Percentiles rank a stretch among this genome's conserved stretches.
Evolutionary conservation across 169 alveolate species (phyloP).

Genomic region (Cryptosporidium baileyi): DNA sequence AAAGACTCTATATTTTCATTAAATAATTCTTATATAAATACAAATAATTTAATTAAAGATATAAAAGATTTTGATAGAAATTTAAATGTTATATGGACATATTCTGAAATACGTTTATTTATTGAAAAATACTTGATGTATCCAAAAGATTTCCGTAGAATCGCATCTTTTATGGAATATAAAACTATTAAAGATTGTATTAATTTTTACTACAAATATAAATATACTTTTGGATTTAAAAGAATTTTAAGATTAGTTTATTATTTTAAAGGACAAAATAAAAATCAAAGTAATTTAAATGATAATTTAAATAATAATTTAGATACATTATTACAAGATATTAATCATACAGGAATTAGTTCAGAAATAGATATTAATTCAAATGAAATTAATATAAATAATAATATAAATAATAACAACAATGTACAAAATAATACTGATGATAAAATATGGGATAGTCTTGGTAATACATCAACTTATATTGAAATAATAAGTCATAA

Average conservation of each 20-base stretch:
- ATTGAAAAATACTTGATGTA: slow-evolving; percentile 85
- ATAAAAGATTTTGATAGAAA: slow-evolving; percentile 70
- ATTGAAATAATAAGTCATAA: slow-evolving; percentile 30
- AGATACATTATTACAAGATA: background rate
- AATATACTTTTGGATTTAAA: slow-evolving; percentile 74
- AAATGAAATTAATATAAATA: background rate
- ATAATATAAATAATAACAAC: background rate
- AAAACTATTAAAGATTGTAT: slow-evolving; percentile 85
- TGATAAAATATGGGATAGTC: slow-evolving; percentile 13
- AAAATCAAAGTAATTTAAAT: background rate
- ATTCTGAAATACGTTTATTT: slow-evolving; percentile 80
- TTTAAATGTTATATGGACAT: slow-evolving; percentile 81
- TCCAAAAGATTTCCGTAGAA: slow-evolving; percentile 86
- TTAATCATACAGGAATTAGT: background rate
- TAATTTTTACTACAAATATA: slow-evolving; percentile 74
- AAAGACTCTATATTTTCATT: background rate
- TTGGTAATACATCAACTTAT: slow-evolving; percentile 1
- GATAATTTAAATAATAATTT: background rate
- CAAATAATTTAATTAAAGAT: slow-evolving; percentile 13
- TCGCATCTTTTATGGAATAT: slow-evolving; percentile 83
- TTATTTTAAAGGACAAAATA: slow-evolving; percentile 10
- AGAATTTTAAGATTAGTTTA: slow-evolving; percentile 47
- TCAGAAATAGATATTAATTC: background rate
- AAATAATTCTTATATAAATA: background rate
- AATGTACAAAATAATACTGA: background rate